Evolutionary conservation across 2,329 filamentous ascomycete genomes (phyloP).

Genomic region (Diplodia seriata): DNA sequence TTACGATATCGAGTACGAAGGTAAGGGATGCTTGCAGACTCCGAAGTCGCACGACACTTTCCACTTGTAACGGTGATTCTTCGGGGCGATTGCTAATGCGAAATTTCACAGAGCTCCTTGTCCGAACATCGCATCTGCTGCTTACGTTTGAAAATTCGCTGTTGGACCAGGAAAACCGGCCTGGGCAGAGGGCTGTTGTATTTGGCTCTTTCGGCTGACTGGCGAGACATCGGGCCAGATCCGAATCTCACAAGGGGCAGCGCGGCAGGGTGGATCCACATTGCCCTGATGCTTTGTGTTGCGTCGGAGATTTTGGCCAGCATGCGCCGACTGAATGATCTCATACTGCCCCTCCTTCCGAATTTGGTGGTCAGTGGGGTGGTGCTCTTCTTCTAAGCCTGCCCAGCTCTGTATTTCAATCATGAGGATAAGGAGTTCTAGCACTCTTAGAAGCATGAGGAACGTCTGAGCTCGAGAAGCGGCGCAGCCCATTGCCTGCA

Average conservation of each 20-base stretch:
- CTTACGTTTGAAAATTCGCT: slow-evolving; percentile 70
- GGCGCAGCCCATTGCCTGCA: background rate
- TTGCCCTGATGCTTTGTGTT: slow-evolving; percentile 11
- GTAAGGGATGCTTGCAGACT: slow-evolving; percentile 50
- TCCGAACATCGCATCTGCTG: slow-evolving; percentile 69
- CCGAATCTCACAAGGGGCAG: background rate
- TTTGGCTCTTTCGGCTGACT: slow-evolving; percentile 59
- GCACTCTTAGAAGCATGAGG: background rate
- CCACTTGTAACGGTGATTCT: slow-evolving; percentile 1
- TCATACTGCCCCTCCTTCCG: slow-evolving; percentile 15
- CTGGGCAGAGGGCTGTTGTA: slow-evolving; percentile 69
- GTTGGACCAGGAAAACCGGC: slow-evolving; percentile 64
- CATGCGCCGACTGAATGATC: slow-evolving; percentile 10
- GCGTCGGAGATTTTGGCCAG: slow-evolving; percentile 13
- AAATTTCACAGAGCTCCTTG: slow-evolving; percentile 64
- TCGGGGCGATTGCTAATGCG: slow-evolving; percentile 23
- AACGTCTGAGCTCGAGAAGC: background rate
- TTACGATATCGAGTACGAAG: slow-evolving; percentile 75
- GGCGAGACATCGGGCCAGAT: slow-evolving; percentile 13
- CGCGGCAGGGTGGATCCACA: slow-evolving; percentile 12
- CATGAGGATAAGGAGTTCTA: background rate
- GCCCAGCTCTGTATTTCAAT: background rate
- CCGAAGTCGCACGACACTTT: slow-evolving; percentile 30
- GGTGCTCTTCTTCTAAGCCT: background rate
- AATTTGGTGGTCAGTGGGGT: background rate